Evolutionary conservation across 2,329 filamentous ascomycete genomes (phyloP).

Genomic region (Tolypocladium cylindrosporum): DNA sequence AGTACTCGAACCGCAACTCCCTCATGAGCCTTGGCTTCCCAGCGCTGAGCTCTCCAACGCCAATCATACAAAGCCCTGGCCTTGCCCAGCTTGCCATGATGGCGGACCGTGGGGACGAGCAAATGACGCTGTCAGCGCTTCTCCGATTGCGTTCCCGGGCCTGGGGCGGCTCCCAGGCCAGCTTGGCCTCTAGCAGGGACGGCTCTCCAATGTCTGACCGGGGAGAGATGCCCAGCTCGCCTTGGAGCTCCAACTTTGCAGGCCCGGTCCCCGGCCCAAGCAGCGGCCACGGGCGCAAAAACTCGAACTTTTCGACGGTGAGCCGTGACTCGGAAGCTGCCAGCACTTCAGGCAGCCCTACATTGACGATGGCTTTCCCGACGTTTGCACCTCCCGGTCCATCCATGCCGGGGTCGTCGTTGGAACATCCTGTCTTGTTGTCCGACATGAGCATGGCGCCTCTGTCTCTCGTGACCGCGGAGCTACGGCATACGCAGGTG

Average conservation of each 20-base stretch:
- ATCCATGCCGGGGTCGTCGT: neutral
- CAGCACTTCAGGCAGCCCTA: conserved; percentile 40
- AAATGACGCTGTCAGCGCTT: conserved; percentile 65
- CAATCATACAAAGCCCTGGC: conserved; percentile 54
- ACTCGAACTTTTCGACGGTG: conserved; percentile 38
- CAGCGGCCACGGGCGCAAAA: conserved; percentile 31
- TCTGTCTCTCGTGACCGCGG: neutral
- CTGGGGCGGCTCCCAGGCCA: conserved; percentile 74
- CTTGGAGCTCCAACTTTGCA: conserved; percentile 16
- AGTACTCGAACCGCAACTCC: conserved; percentile 92
- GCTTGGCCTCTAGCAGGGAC: conserved; percentile 46
- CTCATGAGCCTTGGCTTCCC: conserved; percentile 58
- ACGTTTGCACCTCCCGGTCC: conserved; percentile 16
- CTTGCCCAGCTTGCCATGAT: conserved; percentile 66
- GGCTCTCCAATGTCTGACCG: conserved; percentile 40
- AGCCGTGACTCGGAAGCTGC: conserved; percentile 37
- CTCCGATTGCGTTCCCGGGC: conserved; percentile 64
- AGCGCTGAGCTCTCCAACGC: conserved; percentile 30
- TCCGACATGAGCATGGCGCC: neutral
- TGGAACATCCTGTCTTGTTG: neutral
- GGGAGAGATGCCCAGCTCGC: conserved; percentile 36
- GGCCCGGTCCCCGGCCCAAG: neutral
- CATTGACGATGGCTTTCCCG: conserved; percentile 32
- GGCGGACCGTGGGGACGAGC: conserved; percentile 47
- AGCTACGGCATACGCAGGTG: neutral